A percentile compares a stretch with the other conserved stretches of the same genome.
These are phyloP conservation scores for Microstegium vimineum DNA, from an alignment of 176 grass and related monocot species.

Conservation along the genomic window DNA sequence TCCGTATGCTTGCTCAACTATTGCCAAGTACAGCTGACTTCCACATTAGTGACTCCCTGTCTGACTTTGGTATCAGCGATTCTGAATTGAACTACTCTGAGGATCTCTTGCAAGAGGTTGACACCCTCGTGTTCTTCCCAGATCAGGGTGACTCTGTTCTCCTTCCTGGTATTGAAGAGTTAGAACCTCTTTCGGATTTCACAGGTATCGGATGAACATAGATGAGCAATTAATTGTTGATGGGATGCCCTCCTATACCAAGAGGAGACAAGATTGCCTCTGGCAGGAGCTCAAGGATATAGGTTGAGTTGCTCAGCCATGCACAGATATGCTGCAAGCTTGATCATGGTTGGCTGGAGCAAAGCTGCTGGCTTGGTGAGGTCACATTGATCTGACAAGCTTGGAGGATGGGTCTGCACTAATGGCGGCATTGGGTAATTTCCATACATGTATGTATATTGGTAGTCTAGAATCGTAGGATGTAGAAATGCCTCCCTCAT, in stretches of 20 bases:
- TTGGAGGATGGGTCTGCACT: too few species aligned
- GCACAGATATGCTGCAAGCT: not conserved
- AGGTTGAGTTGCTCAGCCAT: not conserved
- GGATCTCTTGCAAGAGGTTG: conserved; percentile 24
- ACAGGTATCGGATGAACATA: conserved; percentile 73
- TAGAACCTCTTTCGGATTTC: conserved; percentile 69
- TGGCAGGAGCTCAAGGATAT: conserved; percentile 16
- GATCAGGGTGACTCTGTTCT: conserved; percentile 56
- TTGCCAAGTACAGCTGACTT: conserved; percentile 29
- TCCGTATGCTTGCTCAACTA: conserved; percentile 26
- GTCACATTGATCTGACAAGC: too few species aligned
- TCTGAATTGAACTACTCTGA: conserved; percentile 35
- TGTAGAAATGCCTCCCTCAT: conserved; percentile 15
- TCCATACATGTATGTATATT: conserved; percentile 5
- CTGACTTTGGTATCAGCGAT: conserved; percentile 46
- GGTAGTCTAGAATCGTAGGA: conserved; percentile 45
- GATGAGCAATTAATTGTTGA: not conserved
- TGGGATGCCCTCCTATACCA: not conserved
- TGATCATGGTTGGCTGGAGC: conserved; percentile 25
- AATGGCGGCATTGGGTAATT: too few species aligned
- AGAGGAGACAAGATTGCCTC: conserved; percentile 29
- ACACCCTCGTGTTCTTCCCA: conserved; percentile 20
- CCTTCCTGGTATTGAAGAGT: conserved; percentile 56
- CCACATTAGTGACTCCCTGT: conserved; percentile 32
- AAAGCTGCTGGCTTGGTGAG: conserved; percentile 3